Percentiles rank a stretch among this genome's conserved stretches.
These are phyloP conservation scores for Tylopilus rubrobrunneus DNA, from an alignment of 768 basidiomycete genomes.

Conservation along the genomic window DNA sequence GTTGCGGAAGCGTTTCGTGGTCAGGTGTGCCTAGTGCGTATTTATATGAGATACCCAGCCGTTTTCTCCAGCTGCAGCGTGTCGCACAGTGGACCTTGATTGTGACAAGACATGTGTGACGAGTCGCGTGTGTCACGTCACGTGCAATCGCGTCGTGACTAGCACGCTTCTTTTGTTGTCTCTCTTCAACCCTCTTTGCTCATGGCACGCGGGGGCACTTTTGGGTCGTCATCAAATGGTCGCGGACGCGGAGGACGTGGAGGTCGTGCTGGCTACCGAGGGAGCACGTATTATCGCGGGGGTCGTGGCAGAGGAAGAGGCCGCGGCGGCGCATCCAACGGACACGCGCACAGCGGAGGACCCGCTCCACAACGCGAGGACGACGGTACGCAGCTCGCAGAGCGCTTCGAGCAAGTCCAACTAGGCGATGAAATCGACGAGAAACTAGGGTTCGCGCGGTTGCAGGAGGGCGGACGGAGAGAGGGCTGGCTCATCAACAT, in stretches of 20 bases:
- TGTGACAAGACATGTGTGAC: slow-evolving; percentile 11
- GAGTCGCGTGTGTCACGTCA: slow-evolving; percentile 26
- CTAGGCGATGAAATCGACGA: slow-evolving; percentile 87
- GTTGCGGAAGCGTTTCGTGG: not conserved
- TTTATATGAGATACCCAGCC: slow-evolving; percentile 24
- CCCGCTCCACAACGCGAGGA: slow-evolving; percentile 70
- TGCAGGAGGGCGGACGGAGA: slow-evolving; percentile 71
- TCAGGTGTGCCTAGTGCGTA: slow-evolving; percentile 11
- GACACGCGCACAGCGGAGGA: slow-evolving; percentile 39
- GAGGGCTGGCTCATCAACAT: slow-evolving; percentile 98
- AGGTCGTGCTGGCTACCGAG: slow-evolving; percentile 33
- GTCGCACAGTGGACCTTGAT: too few species aligned
- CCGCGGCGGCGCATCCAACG: slow-evolving; percentile 30
- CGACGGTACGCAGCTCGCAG: slow-evolving; percentile 83
- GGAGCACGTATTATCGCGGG: slow-evolving; percentile 38
- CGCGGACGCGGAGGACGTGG: slow-evolving; percentile 38
- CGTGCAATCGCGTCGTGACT: slow-evolving; percentile 9
- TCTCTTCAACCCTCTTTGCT: not conserved
- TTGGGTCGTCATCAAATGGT: slow-evolving; percentile 53
- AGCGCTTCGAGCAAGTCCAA: slow-evolving; percentile 77
- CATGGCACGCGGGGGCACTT: slow-evolving; percentile 47
- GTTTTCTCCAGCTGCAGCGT: too few species aligned
- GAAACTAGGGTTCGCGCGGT: slow-evolving; percentile 80
- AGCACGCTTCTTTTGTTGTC: slow-evolving; percentile 3
- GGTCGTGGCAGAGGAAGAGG: slow-evolving; percentile 48